Percentiles rank a stretch among this genome's conserved stretches.
Evolutionary conservation across 2,329 filamentous ascomycete genomes (phyloP).

Genomic region (Aspergillus sp.): DNA sequence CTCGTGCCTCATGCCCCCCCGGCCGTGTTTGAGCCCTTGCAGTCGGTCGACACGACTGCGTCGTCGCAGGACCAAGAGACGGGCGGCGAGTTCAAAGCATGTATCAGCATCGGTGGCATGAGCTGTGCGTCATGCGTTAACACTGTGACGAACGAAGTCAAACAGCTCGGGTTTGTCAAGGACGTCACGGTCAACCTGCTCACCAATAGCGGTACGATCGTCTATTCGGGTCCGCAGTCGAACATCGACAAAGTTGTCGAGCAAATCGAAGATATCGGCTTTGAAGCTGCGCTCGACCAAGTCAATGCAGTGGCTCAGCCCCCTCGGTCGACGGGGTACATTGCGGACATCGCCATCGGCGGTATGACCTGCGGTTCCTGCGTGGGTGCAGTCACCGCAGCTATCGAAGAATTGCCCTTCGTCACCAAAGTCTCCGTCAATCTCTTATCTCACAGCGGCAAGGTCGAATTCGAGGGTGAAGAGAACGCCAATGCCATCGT

Average conservation of each 20-base stretch:
- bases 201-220: slow-evolving; percentile 57
- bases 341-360: slow-evolving; percentile 43
- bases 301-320: slow-evolving; percentile 11
- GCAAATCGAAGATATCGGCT: slow-evolving; percentile 43
- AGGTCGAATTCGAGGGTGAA: slow-evolving; percentile 42
- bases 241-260: slow-evolving; percentile 42
- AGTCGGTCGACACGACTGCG: slow-evolving; percentile 1
- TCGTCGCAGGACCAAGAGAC: not conserved
- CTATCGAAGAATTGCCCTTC: slow-evolving; percentile 39
- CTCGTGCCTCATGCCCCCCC: not conserved
- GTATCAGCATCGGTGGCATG: slow-evolving; percentile 58
- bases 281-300: slow-evolving; percentile 37
- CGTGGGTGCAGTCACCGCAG: slow-evolving; percentile 41
- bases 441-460: slow-evolving; percentile 44
- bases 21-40: not conserved
- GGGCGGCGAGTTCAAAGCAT: slow-evolving; percentile 19
- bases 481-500: slow-evolving; percentile 39
- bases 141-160: slow-evolving; percentile 52
- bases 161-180: slow-evolving; percentile 51
- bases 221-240: slow-evolving; percentile 44
- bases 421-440: slow-evolving; percentile 44
- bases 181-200: slow-evolving; percentile 57
- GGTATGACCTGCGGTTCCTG: slow-evolving; percentile 55
- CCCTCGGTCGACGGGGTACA: slow-evolving; percentile 14
- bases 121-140: slow-evolving; percentile 63